Percentiles rank a stretch among this genome's conserved stretches.
These are phyloP conservation scores for Davidsoniella virescens DNA, from an alignment of 2,329 filamentous ascomycete genomes.

Conservation along the genomic window DNA sequence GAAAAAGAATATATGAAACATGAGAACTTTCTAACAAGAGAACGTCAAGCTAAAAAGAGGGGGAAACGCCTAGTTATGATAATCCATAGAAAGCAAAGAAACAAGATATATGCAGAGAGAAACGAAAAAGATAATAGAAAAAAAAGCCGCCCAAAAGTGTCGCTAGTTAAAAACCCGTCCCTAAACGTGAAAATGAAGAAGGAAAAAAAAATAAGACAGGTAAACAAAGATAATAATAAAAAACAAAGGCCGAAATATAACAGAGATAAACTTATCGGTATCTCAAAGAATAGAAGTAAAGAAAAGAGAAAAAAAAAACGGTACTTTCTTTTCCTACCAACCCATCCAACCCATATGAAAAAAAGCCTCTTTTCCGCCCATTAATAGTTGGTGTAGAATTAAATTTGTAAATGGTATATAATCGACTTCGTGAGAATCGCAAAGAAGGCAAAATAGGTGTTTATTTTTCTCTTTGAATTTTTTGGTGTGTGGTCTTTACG, in stretches of 20 bases:
- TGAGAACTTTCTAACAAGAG: background rate
- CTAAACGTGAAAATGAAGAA: no score
- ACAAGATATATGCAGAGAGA: background rate
- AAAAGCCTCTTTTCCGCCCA: background rate
- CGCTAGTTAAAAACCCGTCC: no score
- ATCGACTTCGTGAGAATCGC: no score
- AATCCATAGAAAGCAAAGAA: conserved; percentile 2
- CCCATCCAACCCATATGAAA: background rate
- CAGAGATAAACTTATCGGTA: background rate
- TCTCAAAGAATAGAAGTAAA: background rate
- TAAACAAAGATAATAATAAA: background rate
- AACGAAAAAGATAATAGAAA: no score
- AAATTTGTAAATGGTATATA: no score
- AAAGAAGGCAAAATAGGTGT: no score
- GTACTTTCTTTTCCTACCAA: background rate
- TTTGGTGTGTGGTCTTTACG: no score
- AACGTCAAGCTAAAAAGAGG: background rate
- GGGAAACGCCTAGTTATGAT: background rate
- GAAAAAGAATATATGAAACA: background rate
- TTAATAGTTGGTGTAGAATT: no score
- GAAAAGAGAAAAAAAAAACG: no score
- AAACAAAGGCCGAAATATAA: background rate
- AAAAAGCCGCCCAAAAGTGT: no score
- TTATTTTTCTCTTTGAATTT: no score
- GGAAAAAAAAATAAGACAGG: background rate